Base-by-base conservation (phyloP, 805 yeast species). In the Limtongia smithiae region DNA sequence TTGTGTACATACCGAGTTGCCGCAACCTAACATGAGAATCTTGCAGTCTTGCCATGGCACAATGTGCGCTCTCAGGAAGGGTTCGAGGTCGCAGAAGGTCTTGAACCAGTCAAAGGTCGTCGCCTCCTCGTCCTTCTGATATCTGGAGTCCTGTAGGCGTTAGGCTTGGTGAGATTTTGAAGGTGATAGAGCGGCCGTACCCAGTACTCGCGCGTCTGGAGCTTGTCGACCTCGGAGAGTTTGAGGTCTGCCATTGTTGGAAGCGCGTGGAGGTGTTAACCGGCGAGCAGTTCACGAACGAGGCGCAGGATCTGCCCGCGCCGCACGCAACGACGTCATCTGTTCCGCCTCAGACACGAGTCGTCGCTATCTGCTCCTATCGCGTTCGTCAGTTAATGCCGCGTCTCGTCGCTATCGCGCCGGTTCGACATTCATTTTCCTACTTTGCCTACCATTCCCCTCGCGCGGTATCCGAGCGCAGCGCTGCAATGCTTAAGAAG, bases 91-190 rank as follows among this genome's bases (percentile, higher is more conserved):
- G 4, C 28, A 41, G 41, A 45, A 60, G 17, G 54, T 56, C 52
- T 59, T 59, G 56, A 60, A 61, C 63, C 63, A 60, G 39, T 60
- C 63, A 46, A 60, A 60, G 6, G 53, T 50, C 20, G 44, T 42
- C 5, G 37, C 54, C 3, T 47, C 51, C 8, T 47, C 47, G 21
- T 55, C 58, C 30, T 58, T 59, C 37, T 50, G 43, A 35, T 60
- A 60, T 36, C 63, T 42, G n/a, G 37, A 24, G 38, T 60, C 60
- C 62, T 58, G 41, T 4, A 5, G n/a, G 24, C 24, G 17, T 15
- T 21, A 18, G 30, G 30, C 12, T 12, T n/a, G n/a, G n/a, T n/a
- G n/a, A n/a, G n/a, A n/a, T n/a, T n/a, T n/a, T n/a, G n/a, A 18
- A 17, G 7, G 15, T 12, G 20, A 11, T 27, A 38, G 20, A 27